Evolutionary conservation across 441 rosid species (phyloP), one percentile per base, ranked within the genome.

Genomic region (Brassica balearica): DNA sequence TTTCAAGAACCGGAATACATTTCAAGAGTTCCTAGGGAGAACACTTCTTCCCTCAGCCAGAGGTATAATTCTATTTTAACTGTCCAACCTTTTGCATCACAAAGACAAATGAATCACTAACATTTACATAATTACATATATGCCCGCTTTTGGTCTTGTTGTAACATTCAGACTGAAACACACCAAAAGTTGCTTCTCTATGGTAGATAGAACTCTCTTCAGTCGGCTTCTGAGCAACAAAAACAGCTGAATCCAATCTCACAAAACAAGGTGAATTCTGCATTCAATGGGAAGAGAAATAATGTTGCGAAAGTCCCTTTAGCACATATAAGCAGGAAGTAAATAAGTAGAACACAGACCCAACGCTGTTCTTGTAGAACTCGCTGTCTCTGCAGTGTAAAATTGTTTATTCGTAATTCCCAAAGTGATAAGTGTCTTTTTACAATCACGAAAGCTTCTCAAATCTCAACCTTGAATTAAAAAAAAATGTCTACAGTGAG

Each of bases 11-110:
- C 97, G 15, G 86, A 87, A 78, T 91, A 92, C 90, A 87, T 81
- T 80, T 80, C 89, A 65, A 84, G 81, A 51, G 98, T 95, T 64
- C 94, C 92, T 11, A 88, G 97, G 75, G 83, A 90, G 69, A 83
- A 86, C 66, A 38, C 43, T 91, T 95, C 86, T 95, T 95, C 76
- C 97, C 97, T 68, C 96, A 86, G 72, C 98, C 97, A 23, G 92
- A 95, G 77, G 98, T 92, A 81, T 86, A 91, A 41, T 65, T 51
- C 17, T n/a, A 51, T 53, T 71, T 22, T 59, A 22, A 14, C 2
- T n/a, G 63, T 68, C 48, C 61, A 73, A 48, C 68, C 74, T 69
- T 69, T 56, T 58, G 63, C 46, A 58, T 62, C 71, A 69, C 61
- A 55, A 58, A 9, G 58, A 14, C 58, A 51, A 51, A 51, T 14